Percentiles rank a stretch among this genome's conserved stretches.
Conservation (phyloP, 1,139 yeast species). For the Taiozyma sp. region DNA sequence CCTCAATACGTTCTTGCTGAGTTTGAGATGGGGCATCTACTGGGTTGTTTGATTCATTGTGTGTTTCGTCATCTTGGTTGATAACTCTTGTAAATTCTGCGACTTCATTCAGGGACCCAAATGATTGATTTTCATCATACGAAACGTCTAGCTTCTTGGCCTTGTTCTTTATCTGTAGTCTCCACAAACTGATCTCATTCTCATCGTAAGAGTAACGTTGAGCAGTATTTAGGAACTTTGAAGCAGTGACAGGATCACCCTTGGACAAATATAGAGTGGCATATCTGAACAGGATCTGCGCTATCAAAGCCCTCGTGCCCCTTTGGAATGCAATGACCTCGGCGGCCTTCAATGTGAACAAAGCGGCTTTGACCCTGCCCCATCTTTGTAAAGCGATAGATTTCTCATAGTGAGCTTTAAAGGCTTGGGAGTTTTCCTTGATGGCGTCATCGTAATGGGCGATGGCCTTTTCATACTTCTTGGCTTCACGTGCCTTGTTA, state of each 20-base stretch:
- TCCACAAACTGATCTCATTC: constrained; percentile 31
- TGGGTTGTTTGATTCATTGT: constrained; percentile 1
- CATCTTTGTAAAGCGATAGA: constrained; percentile 54
- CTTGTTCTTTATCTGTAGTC: constrained; percentile 37
- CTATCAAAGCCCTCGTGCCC: constrained; percentile 51
- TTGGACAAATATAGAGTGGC: constrained; percentile 47
- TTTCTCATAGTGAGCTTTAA: constrained; percentile 47
- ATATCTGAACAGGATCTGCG: constrained; percentile 54
- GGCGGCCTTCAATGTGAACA: constrained; percentile 52
- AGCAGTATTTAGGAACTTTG: constrained; percentile 46
- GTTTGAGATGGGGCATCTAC: background rate
- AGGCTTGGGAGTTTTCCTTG: constrained; percentile 39
- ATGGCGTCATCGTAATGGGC: constrained; percentile 29
- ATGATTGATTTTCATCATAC: constrained; percentile 8
- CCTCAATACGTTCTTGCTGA: constrained; percentile 2
- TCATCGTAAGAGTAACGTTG: constrained; percentile 36
- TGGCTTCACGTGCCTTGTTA: constrained; percentile 31
- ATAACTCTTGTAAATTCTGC: constrained; percentile 5
- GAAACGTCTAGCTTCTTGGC: constrained; percentile 19
- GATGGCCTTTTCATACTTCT: constrained; percentile 35
- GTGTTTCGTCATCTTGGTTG: constrained; percentile 1
- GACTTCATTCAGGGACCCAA: constrained; percentile 8
- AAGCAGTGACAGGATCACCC: constrained; percentile 45
- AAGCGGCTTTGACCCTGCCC: constrained; percentile 45
- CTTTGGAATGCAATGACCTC: constrained; percentile 46